Evolutionary conservation across 345 rosid genomes (phyloP), one percentile per base, ranked within the genome.

Genomic region (Linum usitatissimum): DNA sequence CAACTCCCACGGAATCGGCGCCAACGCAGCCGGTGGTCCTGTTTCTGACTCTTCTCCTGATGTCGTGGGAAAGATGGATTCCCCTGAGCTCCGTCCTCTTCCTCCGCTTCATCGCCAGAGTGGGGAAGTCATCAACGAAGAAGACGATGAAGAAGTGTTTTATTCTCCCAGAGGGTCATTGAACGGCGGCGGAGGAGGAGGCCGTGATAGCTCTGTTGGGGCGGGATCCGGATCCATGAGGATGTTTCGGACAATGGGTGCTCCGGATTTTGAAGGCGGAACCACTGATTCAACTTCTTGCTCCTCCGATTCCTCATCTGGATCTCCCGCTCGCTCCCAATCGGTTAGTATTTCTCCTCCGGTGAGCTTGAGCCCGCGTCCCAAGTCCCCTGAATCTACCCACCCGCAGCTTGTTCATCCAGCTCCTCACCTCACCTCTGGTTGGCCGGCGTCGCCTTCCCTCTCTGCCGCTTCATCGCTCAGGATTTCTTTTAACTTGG

Each of bases 41-140:
- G 62, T 64, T 20, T 77, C 78, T 45, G 87, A 77, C 57, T 81
- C 80, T 15, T 72, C 51, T 34, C 38, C 38, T 34, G 38, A 34
- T 10, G 51, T 45, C 10, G 51, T 45, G 17, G 51, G 81, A 67
- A 90, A 85, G 64, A 30, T 90, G 57, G 89, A 87, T 14, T 94
- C 99, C 13, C 99, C 99, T 73, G 99, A 90, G 77, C 88, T 94
- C 38, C 87, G 80, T 31, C 99, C 97, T 6, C 83, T 94, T 39
- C 97, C 99, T 55, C 96, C 99, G 7, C 76, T 94, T 7, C 65
- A 80, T 62, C 53, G 74, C 66, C 75, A 70, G 74, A 78, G 58
- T 20, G 71, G 77, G 5, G 90, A 81, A 9, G 79, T 73, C 13
- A 77, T 83, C 0, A 78, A 74, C 0, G 86, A 79, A 4, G 95